Evolutionary conservation across 805 yeast genomes (phyloP).

Genomic region (Starmerella ratchasimensis): DNA sequence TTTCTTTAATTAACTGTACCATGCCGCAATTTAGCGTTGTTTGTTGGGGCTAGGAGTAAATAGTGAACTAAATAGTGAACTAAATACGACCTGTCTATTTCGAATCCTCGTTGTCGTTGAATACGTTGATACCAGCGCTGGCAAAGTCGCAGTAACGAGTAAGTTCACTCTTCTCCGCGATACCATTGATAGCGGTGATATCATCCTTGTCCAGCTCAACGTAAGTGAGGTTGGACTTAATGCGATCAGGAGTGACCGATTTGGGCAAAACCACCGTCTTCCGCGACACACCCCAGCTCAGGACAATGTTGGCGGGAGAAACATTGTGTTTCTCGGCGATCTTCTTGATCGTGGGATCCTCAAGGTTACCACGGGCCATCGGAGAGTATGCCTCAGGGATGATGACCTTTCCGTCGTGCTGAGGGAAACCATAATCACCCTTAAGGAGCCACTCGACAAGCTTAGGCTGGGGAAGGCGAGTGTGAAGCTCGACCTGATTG

Average conservation of each 20-base stretch:
- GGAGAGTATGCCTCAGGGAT: slow-evolving; percentile 67
- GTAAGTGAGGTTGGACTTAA: slow-evolving; percentile 32
- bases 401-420: slow-evolving; percentile 33
- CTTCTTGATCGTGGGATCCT: slow-evolving; percentile 39
- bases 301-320: slow-evolving; percentile 23
- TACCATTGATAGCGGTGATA: slow-evolving; percentile 24
- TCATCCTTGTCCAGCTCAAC: slow-evolving; percentile 34
- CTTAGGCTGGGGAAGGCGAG: slow-evolving; percentile 51
- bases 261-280: slow-evolving; percentile 55
- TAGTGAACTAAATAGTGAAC: too few species aligned
- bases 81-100: slow-evolving; percentile 3
- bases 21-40: too few species aligned
- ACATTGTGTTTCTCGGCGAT: slow-evolving; percentile 44
- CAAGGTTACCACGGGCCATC: slow-evolving; percentile 52
- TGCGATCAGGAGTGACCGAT: slow-evolving; percentile 52
- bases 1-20: too few species aligned
- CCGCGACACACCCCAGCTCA: slow-evolving; percentile 30
- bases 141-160: slow-evolving; percentile 19
- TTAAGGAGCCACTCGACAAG: slow-evolving; percentile 39
- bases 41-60: too few species aligned
- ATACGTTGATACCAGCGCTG: slow-evolving; percentile 13
- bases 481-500: slow-evolving; percentile 69
- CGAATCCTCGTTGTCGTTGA: slow-evolving; percentile 21
- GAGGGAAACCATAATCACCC: slow-evolving; percentile 19
- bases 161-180: slow-evolving; percentile 12